Evolutionary conservation across 805 yeast species (phyloP).

Genomic region (Yarrowia hollandica): DNA sequence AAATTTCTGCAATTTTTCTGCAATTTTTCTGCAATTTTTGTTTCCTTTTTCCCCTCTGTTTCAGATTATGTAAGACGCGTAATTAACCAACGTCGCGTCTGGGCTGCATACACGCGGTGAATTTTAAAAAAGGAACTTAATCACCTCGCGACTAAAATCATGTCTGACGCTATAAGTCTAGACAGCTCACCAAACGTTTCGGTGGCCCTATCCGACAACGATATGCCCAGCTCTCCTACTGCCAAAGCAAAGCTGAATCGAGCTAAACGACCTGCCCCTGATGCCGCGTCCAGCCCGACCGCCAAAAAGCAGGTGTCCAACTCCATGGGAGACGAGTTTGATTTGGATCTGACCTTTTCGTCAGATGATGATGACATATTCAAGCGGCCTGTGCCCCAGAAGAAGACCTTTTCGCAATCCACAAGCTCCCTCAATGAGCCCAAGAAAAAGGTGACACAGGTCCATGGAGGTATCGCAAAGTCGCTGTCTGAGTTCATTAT

Average conservation of each 20-base stretch:
- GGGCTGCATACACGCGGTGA: not conserved
- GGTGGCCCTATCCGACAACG: not conserved
- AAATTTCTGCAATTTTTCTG: no score
- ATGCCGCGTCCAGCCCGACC: not conserved
- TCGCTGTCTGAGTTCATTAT: constrained; percentile 5
- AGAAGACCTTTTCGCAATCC: not conserved
- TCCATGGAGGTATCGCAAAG: constrained; percentile 17
- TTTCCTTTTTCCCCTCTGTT: no score
- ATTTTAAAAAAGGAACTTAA: not conserved
- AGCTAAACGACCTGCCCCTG: constrained; percentile 2
- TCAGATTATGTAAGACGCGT: no score
- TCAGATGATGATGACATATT: not conserved
- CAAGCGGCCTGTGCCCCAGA: not conserved
- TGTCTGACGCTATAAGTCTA: not conserved
- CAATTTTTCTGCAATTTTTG: no score
- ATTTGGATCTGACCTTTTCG: not conserved
- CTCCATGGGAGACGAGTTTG: constrained; percentile 13
- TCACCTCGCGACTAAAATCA: not conserved
- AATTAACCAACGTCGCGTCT: not conserved
- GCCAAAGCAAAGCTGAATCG: not conserved
- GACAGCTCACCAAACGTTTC: not conserved
- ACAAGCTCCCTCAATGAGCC: not conserved
- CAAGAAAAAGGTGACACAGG: constrained; percentile 14
- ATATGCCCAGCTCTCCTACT: not conserved
- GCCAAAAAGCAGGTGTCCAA: not conserved